Conservation (phyloP, 139 green algal species). For the Raphidocelis subcapitata region DNA sequence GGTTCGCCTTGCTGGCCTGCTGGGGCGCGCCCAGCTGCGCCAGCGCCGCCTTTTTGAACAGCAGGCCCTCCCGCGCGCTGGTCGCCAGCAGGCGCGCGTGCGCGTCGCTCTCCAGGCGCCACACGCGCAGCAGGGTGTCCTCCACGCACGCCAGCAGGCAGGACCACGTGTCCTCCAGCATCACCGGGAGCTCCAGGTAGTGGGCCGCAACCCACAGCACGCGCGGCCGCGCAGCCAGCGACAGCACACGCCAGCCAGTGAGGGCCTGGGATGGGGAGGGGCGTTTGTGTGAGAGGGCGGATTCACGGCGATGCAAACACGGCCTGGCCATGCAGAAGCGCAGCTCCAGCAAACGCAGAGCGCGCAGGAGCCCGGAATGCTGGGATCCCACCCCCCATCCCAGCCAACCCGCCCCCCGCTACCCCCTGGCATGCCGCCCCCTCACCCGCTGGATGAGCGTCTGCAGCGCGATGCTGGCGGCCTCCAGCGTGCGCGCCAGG, state of each 20-base stretch:
- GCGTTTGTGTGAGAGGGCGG: no score
- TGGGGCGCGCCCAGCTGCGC: constrained; percentile 6
- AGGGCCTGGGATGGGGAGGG: no score
- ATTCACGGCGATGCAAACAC: no score
- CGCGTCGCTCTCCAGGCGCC: constrained; percentile 4
- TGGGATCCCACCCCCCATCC: no score
- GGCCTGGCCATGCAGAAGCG: no score
- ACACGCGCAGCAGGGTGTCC: constrained; percentile 19
- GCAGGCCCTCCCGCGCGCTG: constrained; percentile 22
- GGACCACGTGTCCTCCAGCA: constrained; percentile 23
- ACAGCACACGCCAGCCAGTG: constrained; percentile 43
- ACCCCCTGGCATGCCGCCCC: no score
- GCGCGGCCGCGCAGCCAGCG: constrained; percentile 42
- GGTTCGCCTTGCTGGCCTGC: not conserved
- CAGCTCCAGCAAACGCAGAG: no score
- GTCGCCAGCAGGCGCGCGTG: constrained; percentile 18
- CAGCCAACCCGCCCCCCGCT: no score
- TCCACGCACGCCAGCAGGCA: constrained; percentile 16
- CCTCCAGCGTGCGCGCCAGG: constrained; percentile 6
- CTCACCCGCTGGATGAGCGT: constrained; percentile 2
- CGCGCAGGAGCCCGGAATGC: no score
- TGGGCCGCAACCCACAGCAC: constrained; percentile 59
- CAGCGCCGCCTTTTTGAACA: constrained; percentile 26
- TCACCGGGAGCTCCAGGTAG: constrained; percentile 34
- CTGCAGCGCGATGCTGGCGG: constrained; percentile 8